Evolutionary conservation across 805 yeast genomes (phyloP).

Genomic region (Zygotorulaspora danielsina): DNA sequence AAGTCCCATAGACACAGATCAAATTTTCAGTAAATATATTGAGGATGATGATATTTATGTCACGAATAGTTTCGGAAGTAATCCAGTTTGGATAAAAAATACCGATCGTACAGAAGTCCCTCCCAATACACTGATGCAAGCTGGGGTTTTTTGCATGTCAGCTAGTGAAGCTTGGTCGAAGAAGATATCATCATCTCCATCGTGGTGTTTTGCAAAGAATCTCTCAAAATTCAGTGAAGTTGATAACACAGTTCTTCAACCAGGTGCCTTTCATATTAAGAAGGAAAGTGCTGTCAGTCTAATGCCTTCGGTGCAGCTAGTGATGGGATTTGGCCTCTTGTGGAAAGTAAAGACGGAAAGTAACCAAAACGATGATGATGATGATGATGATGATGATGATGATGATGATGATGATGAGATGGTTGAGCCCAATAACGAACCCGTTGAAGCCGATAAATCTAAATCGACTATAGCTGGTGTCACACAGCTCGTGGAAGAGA

Average conservation of each 20-base stretch:
- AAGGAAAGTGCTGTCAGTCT: constrained; percentile 50
- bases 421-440: constrained; percentile 5
- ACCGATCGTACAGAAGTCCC: constrained; percentile 74
- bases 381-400: constrained; percentile 9
- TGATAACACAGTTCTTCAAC: constrained; percentile 47
- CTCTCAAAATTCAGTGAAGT: constrained; percentile 65
- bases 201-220: constrained; percentile 71
- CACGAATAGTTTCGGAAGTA: constrained; percentile 64
- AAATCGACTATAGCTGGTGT: no score
- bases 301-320: constrained; percentile 76
- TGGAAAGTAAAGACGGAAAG: constrained; percentile 58
- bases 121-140: constrained; percentile 83
- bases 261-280: constrained; percentile 57
- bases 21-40: constrained; percentile 74
- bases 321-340: constrained; percentile 83
- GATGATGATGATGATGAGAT: constrained; percentile 7
- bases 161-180: constrained; percentile 88
- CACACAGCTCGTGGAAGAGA: not conserved
- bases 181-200: constrained; percentile 75
- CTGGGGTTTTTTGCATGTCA: constrained; percentile 79
- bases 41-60: constrained; percentile 69
- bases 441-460: constrained; percentile 4
- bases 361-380: constrained; percentile 11
- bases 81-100: constrained; percentile 72
- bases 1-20: constrained; percentile 73